Conservation (phyloP, 2,329 filamentous ascomycete species). For the Colletotrichum aenigma region DNA sequence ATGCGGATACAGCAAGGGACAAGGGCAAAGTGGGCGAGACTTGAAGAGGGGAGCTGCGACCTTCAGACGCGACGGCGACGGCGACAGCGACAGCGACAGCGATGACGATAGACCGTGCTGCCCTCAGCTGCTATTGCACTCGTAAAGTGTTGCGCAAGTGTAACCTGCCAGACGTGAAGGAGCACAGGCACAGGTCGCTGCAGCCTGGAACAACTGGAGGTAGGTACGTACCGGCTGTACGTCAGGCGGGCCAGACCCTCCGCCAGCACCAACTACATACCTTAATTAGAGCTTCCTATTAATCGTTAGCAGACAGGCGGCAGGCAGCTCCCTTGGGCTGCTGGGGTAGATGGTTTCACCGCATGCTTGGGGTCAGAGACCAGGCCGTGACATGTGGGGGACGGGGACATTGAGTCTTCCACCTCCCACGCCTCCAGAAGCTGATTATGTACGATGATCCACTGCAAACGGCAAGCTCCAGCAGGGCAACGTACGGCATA, state of each 20-base stretch:
- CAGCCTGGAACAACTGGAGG: not conserved
- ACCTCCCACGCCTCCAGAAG: not conserved
- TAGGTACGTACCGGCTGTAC: not conserved
- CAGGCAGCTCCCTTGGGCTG: not conserved
- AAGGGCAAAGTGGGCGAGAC: not conserved
- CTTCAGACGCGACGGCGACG: not conserved
- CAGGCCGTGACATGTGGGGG: not conserved
- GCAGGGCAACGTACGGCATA: not conserved
- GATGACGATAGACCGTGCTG: constrained; percentile 8
- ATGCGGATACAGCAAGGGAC: not conserved
- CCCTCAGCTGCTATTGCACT: not conserved
- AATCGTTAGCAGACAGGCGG: not conserved
- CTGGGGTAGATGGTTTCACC: not conserved
- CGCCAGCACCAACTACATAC: not conserved
- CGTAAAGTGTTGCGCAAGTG: not conserved
- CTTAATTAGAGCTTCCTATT: not conserved
- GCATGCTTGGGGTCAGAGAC: not conserved
- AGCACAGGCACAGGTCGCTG: not conserved
- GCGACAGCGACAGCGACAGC: not conserved
- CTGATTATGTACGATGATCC: not conserved
- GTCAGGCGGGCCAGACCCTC: not conserved
- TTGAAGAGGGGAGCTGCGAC: not conserved
- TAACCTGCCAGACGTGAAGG: not conserved
- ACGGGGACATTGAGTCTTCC: not conserved
- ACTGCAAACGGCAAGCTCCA: not conserved